Evolutionary conservation across 768 basidiomycete genomes (phyloP).

Genomic region (Termitomyces sp.): DNA sequence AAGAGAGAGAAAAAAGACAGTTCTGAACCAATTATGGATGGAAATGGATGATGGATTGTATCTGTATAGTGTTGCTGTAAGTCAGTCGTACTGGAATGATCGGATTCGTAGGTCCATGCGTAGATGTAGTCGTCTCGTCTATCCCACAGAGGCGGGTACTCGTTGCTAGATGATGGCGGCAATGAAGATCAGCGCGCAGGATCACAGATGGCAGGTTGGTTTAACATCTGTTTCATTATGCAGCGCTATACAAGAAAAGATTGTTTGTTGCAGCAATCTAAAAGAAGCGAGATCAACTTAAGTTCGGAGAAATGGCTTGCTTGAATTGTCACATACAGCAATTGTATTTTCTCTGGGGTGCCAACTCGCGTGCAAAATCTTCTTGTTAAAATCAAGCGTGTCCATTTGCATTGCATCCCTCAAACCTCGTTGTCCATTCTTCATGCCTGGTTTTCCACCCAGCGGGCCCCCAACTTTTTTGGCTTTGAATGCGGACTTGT

Average conservation of each 20-base stretch:
- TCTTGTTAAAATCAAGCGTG: conserved; percentile 92
- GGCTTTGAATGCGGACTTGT: conserved; percentile 98
- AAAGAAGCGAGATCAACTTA: neutral
- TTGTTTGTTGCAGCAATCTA: conserved; percentile 98
- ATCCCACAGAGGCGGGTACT: conserved; percentile 15
- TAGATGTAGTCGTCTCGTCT: conserved; percentile 18
- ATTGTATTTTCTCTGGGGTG: conserved; percentile 98
- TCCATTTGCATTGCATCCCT: conserved; percentile 87
- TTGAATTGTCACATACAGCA: conserved; percentile 56
- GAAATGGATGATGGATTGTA: conserved; percentile 15
- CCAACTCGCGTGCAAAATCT: conserved; percentile 95
- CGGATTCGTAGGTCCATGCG: conserved; percentile 16
- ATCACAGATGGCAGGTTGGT: conserved; percentile 7
- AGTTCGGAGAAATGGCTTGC: neutral
- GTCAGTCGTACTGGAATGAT: conserved; percentile 13
- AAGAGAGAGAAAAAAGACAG: conserved; percentile 3
- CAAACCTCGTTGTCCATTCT: conserved; percentile 75
- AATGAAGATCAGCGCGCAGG: conserved; percentile 8
- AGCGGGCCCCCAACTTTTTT: conserved; percentile 95
- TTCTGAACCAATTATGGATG: conserved; percentile 14
- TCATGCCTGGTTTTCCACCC: conserved; percentile 63
- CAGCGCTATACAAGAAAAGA: conserved; percentile 81
- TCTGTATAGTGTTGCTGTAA: conserved; percentile 16
- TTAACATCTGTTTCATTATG: conserved; percentile 33
- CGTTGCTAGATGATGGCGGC: conserved; percentile 16